phyloP scores from a whole-genome alignment of 2,329 filamentous ascomycete genomes.

The Xylaria sp. region DNA sequence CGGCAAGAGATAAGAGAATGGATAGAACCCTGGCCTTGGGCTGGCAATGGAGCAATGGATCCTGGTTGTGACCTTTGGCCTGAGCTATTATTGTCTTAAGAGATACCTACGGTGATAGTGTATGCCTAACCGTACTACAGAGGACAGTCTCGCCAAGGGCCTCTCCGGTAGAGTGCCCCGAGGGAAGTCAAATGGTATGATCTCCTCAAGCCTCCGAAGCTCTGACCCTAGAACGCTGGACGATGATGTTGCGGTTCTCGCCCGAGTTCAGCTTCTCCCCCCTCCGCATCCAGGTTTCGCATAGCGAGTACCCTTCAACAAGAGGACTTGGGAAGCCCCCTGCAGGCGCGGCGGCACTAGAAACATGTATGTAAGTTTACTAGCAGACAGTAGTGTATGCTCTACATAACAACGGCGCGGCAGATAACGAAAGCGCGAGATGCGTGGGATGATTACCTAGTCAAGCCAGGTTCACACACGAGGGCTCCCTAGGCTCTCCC shows the following conservation, averaged over 20 bases:
- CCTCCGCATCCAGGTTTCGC: background rate
- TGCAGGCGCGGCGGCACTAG: constrained; percentile 1
- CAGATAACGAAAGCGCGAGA: background rate
- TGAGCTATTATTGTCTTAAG: constrained; percentile 17
- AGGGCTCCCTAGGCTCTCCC: background rate
- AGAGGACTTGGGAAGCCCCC: background rate
- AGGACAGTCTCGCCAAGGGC: background rate
- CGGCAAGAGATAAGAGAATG: constrained; percentile 30
- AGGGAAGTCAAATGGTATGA: background rate
- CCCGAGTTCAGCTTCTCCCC: background rate
- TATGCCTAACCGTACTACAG: background rate
- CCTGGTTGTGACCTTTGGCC: background rate
- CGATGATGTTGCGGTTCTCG: background rate
- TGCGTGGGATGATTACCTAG: constrained; percentile 13
- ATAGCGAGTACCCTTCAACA: background rate
- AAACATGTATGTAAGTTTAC: background rate
- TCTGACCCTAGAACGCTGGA: background rate
- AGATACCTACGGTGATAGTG: background rate
- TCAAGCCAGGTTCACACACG: background rate
- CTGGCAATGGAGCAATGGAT: background rate
- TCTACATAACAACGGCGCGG: background rate
- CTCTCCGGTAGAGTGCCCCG: background rate
- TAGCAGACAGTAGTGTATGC: background rate
- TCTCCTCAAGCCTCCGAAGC: background rate
- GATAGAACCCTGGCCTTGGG: constrained; percentile 8